These are phyloP conservation scores for Verticillium klebahnii DNA, from an alignment of 2,329 filamentous ascomycete genomes.

Conservation along the genomic window DNA sequence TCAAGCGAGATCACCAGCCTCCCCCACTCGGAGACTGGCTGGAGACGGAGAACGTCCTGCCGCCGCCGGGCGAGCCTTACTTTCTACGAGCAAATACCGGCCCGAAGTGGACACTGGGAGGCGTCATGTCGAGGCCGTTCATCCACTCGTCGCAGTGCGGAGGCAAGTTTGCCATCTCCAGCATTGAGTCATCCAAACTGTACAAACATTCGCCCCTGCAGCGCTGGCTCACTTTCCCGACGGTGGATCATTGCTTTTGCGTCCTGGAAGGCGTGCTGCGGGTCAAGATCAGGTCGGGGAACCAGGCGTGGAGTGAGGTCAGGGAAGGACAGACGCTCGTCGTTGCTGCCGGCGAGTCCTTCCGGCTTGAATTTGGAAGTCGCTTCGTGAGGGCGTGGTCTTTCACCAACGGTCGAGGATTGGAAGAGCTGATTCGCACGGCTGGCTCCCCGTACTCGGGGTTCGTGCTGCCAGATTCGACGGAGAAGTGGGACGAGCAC, in stretches of 20 bases:
- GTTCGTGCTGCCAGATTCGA: constrained; percentile 33
- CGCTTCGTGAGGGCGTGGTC: constrained; percentile 41
- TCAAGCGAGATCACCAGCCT: constrained; percentile 40
- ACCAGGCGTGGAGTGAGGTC: constrained; percentile 23
- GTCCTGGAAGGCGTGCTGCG: constrained; percentile 40
- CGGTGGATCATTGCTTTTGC: constrained; percentile 47
- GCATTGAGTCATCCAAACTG: constrained; percentile 39
- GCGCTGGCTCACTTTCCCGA: constrained; percentile 34
- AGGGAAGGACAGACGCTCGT: constrained; percentile 44
- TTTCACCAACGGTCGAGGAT: constrained; percentile 44
- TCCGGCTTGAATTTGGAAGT: constrained; percentile 37
- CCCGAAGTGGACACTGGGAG: constrained; percentile 38
- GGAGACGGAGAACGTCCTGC: constrained; percentile 32
- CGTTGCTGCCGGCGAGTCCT: constrained; percentile 39
- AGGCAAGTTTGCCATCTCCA: constrained; percentile 48
- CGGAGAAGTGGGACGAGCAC: neutral
- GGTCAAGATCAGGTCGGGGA: constrained; percentile 29
- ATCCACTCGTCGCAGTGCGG: constrained; percentile 40
- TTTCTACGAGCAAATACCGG: constrained; percentile 47
- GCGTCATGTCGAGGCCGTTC: constrained; percentile 41
- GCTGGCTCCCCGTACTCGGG: constrained; percentile 27
- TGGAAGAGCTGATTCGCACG: constrained; percentile 38
- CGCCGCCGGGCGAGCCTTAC: constrained; percentile 35
- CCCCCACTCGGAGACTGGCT: constrained; percentile 39
- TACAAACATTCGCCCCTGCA: constrained; percentile 30